Evolutionary conservation across 192 early-diverging fungal genomes (phyloP).

Genomic region (Umbelopsis vinacea): DNA sequence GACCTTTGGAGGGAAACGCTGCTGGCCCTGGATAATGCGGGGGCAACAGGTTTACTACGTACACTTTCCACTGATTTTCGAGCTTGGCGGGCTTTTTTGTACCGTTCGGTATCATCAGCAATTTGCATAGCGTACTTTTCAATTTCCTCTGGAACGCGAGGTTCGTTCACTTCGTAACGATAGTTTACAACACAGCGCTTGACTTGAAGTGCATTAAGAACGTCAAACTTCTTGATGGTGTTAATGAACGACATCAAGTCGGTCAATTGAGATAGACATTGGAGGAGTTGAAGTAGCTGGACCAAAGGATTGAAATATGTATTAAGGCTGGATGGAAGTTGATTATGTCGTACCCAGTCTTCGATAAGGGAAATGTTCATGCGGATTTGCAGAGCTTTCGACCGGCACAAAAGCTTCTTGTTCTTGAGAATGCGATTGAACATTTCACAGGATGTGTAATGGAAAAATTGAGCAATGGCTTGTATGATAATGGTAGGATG

Average conservation of each 20-base stretch:
- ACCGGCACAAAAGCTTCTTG: constrained; percentile 75
- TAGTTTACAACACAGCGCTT: constrained; percentile 77
- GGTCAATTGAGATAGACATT: constrained; percentile 75
- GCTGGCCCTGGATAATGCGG: constrained; percentile 4
- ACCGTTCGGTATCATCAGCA: constrained; percentile 63
- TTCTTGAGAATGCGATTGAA: constrained; percentile 88
- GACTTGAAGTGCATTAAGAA: constrained; percentile 75
- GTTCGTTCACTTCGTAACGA: constrained; percentile 88
- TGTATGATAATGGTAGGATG: constrained; percentile 78
- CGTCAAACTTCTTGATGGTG: constrained; percentile 66
- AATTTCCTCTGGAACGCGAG: constrained; percentile 70
- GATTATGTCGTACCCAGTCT: constrained; percentile 82
- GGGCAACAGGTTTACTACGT: constrained; percentile 12
- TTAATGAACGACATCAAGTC: constrained; percentile 78
- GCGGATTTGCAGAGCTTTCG: constrained; percentile 81
- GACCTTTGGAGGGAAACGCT: constrained; percentile 12
- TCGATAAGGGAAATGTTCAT: constrained; percentile 82
- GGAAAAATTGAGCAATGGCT: constrained; percentile 75
- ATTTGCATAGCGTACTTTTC: constrained; percentile 75
- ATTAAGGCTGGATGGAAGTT: constrained; percentile 39
- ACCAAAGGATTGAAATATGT: constrained; percentile 71
- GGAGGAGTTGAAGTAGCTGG: constrained; percentile 82
- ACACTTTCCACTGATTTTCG: constrained; percentile 48
- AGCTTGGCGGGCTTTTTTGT: constrained; percentile 28
- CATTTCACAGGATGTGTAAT: constrained; percentile 74